These are phyloP conservation scores for Fusarium multiceps DNA, from an alignment of 2,329 filamentous ascomycete genomes.

Conservation along the genomic window DNA sequence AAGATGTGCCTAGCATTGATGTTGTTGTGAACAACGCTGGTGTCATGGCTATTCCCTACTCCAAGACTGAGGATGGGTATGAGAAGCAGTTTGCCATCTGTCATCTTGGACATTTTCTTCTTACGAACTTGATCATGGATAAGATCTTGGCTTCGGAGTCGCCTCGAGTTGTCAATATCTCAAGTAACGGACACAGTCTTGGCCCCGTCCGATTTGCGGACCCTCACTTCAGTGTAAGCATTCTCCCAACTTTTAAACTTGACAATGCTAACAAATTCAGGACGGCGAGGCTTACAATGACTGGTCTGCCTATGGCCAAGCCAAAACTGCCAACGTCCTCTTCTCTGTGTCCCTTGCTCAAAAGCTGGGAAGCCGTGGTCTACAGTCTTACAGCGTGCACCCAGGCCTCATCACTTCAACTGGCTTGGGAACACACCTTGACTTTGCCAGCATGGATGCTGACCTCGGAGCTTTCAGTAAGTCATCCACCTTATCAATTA, in stretches of 20 bases:
- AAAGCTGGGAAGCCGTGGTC: conserved; percentile 47
- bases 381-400: conserved; percentile 51
- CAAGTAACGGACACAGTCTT: conserved; percentile 48
- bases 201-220: conserved; percentile 51
- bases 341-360: conserved; percentile 48
- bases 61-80: conserved; percentile 51
- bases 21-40: conserved; percentile 58
- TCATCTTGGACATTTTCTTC: conserved; percentile 59
- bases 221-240: conserved; percentile 46
- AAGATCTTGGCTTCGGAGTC: conserved; percentile 53
- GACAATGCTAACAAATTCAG: conserved; percentile 40
- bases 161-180: conserved; percentile 56
- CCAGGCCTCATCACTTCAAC: conserved; percentile 48
- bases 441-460: conserved; percentile 23
- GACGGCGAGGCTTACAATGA: conserved; percentile 46
- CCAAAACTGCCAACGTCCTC: conserved; percentile 54
- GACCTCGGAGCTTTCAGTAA: conserved; percentile 37
- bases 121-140: conserved; percentile 58
- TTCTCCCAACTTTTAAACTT: not conserved
- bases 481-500: accelerated
- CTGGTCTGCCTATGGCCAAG: conserved; percentile 54
- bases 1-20: conserved; percentile 51
- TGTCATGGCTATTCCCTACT: conserved; percentile 53
- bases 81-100: conserved; percentile 59
- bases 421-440: conserved; percentile 38